A percentile compares a stretch with the other conserved stretches of the same genome.
Evolutionary conservation across 495 filamentous ascomycete species (phyloP).

Genomic region (Aeminium ludgeri): DNA sequence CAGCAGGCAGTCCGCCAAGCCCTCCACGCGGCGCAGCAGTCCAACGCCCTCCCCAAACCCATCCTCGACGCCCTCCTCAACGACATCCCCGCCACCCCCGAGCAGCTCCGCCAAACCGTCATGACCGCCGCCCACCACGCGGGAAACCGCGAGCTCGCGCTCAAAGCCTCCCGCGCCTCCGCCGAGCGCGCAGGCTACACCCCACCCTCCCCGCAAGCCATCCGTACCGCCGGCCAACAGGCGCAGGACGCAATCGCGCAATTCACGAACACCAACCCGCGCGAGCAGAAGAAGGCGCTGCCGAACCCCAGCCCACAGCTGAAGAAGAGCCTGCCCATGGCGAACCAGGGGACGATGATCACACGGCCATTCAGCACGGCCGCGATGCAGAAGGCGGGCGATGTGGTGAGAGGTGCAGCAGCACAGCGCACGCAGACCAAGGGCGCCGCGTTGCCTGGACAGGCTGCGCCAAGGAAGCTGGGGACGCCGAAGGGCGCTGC

Average conservation of each 20-base stretch:
- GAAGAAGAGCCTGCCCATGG: conserved; percentile 10
- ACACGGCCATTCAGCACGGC: conserved; percentile 13
- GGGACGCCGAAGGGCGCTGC: not conserved
- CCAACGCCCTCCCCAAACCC: conserved; percentile 4
- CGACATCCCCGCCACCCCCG: conserved; percentile 7
- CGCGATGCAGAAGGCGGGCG: conserved; percentile 10
- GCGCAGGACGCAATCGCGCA: conserved; percentile 4
- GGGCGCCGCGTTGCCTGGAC: conserved; percentile 11
- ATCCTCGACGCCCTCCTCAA: conserved; percentile 10
- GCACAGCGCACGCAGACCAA: conserved; percentile 12
- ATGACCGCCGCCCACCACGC: not conserved
- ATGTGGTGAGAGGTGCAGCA: conserved; percentile 4
- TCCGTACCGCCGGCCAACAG: not conserved
- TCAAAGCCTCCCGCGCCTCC: conserved; percentile 5
- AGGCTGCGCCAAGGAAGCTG: conserved; percentile 2
- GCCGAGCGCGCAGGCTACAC: not conserved
- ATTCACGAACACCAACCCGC: too few species aligned
- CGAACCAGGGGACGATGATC: conserved; percentile 12
- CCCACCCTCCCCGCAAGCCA: conserved; percentile 4
- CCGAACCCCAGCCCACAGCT: conserved; percentile 2
- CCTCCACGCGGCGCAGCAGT: conserved; percentile 11
- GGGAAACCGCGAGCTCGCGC: conserved; percentile 6
- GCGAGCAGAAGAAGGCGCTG: conserved; percentile 2
- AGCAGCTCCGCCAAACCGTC: conserved; percentile 5
- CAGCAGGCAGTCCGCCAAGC: conserved; percentile 11